A percentile compares a stretch with the other conserved stretches of the same genome.
These are phyloP conservation scores for Trypanosoma conorhini DNA, from an alignment of 208 protist species.

Conservation along the genomic window DNA sequence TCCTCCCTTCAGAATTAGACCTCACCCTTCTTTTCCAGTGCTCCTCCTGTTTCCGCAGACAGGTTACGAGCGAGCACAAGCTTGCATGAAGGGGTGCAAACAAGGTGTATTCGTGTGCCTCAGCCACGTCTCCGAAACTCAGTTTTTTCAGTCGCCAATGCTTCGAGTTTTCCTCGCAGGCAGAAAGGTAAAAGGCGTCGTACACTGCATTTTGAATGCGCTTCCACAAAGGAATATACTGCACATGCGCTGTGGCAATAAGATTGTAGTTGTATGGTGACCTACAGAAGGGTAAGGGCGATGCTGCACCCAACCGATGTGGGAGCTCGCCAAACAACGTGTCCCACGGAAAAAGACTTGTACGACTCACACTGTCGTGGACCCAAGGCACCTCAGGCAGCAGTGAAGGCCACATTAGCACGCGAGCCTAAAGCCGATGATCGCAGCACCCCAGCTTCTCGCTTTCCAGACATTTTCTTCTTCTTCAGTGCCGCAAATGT, in stretches of 20 bases:
- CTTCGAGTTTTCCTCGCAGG: not conserved
- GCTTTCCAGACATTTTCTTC: not conserved
- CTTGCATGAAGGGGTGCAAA: constrained; percentile 9
- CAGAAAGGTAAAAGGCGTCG: constrained; percentile 5
- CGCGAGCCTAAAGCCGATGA: no score
- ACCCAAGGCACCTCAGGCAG: not conserved
- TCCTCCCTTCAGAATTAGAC: not conserved
- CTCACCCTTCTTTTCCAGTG: not conserved
- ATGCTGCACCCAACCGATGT: not conserved
- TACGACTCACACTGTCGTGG: not conserved
- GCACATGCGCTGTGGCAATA: constrained; percentile 5
- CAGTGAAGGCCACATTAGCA: no score
- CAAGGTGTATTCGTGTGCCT: not conserved
- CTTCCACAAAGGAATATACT: constrained; percentile 16
- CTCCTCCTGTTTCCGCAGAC: not conserved
- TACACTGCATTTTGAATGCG: constrained; percentile 12
- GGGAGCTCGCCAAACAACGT: constrained; percentile 25
- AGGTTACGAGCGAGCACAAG: constrained; percentile 20
- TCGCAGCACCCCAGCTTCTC: no score
- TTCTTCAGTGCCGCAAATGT: not conserved
- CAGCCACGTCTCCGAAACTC: constrained; percentile 12
- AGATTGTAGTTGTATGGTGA: not conserved
- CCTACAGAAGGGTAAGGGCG: not conserved
- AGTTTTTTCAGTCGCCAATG: not conserved
- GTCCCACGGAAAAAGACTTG: constrained; percentile 14